phyloP scores from a whole-genome alignment of 1,284 basidiomycete genomes.

The Fomitopsis schrenkii region DNA sequence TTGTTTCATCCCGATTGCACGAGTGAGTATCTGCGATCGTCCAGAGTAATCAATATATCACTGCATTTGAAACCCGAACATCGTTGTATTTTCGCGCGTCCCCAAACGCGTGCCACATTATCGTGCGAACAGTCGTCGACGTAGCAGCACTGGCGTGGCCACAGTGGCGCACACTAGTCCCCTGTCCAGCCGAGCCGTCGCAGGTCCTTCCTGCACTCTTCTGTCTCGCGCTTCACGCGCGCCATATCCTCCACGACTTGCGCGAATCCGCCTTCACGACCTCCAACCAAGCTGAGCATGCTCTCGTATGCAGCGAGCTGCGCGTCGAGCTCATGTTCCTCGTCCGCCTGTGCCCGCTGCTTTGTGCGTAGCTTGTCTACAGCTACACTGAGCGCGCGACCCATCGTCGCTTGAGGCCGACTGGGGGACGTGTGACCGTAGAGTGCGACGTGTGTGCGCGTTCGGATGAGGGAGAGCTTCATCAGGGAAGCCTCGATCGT shows the following conservation, averaged over 20 bases:
- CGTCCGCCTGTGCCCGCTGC: conserved; percentile 31
- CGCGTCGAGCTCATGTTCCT: conserved; percentile 34
- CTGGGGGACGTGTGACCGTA: conserved; percentile 31
- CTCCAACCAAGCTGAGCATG: conserved; percentile 38
- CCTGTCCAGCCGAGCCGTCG: conserved; percentile 27
- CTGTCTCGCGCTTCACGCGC: conserved; percentile 40
- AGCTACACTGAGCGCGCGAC: conserved; percentile 31
- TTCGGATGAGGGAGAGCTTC: conserved; percentile 42
- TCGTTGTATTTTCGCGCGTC: too few species aligned
- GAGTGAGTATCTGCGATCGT: too few species aligned
- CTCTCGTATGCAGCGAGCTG: conserved; percentile 40
- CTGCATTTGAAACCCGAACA: too few species aligned
- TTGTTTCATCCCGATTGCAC: not conserved
- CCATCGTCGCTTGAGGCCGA: conserved; percentile 22
- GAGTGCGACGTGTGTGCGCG: conserved; percentile 33
- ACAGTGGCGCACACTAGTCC: too few species aligned
- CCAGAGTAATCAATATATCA: too few species aligned
- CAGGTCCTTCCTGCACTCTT: conserved; percentile 45
- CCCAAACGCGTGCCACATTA: too few species aligned
- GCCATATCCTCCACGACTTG: conserved; percentile 49
- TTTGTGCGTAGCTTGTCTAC: conserved; percentile 32
- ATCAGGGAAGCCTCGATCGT: conserved; percentile 43
- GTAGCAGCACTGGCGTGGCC: too few species aligned
- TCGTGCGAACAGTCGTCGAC: too few species aligned
- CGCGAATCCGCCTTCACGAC: conserved; percentile 33